Evolutionary conservation across 2,329 filamentous ascomycete species (phyloP).

Genomic region (Chaetomiaceae sp.): DNA sequence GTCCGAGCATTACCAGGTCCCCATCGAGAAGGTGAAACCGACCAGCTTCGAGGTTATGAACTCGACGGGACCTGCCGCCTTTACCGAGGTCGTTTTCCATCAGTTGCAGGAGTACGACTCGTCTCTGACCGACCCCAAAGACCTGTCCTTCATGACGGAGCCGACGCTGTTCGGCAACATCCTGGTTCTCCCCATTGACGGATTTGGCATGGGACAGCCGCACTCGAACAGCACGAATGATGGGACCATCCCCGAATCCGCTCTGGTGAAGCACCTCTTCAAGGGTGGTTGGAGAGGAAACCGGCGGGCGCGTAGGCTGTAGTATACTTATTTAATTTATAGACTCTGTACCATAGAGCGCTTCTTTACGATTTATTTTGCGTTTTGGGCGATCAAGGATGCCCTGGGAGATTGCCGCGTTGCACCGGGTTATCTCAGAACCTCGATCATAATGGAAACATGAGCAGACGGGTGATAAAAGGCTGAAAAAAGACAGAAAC

Average conservation of each 20-base stretch:
- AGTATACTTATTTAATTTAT: too few relatives aligned
- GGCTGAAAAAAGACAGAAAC: too few relatives aligned
- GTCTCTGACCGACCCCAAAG: constrained; percentile 8
- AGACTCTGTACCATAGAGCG: too few relatives aligned
- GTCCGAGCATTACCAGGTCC: constrained; percentile 6
- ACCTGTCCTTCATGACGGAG: constrained; percentile 18
- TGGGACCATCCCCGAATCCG: constrained; percentile 12
- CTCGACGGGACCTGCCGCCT: constrained; percentile 33
- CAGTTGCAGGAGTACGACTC: constrained; percentile 27
- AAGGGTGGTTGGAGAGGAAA: constrained; percentile 17
- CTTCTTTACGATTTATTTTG: too few relatives aligned
- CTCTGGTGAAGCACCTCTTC: constrained; percentile 21
- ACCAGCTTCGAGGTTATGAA: constrained; percentile 32
- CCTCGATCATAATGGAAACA: too few relatives aligned
- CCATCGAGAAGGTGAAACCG: constrained; percentile 19
- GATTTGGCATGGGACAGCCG: constrained; percentile 21
- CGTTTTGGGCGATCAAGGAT: too few relatives aligned
- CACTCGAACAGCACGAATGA: constrained; percentile 21
- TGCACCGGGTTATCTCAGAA: too few relatives aligned
- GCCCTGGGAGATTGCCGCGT: too few relatives aligned
- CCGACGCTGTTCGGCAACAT: constrained; percentile 16
- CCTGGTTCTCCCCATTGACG: constrained; percentile 20
- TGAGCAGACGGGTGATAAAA: too few relatives aligned
- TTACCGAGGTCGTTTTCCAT: constrained; percentile 31
- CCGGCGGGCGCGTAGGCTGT: too few relatives aligned